Percentiles rank a stretch among this genome's conserved stretches.
phyloP scores from a whole-genome alignment of 1,284 basidiomycete species.

The Dichomitus squalens region DNA sequence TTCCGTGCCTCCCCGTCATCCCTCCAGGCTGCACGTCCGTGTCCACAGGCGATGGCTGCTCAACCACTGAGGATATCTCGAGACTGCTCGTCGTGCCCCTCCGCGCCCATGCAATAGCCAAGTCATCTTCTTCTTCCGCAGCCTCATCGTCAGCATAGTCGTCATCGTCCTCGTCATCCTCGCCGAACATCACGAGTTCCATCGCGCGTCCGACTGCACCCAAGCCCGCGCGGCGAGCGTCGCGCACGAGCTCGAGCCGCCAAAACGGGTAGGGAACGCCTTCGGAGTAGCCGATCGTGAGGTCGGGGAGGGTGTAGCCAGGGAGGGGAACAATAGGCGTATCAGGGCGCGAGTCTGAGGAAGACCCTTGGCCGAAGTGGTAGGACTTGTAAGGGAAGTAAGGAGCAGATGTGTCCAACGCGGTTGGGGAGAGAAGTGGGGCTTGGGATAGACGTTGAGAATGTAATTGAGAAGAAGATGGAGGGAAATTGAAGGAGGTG shows the following conservation, averaged over 20 bases:
- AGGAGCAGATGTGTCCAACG: not conserved
- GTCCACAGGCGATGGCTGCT: not conserved
- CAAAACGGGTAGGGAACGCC: constrained; percentile 63
- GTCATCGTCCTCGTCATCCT: constrained; percentile 25
- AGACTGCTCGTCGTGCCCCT: constrained; percentile 11
- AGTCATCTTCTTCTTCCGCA: not conserved
- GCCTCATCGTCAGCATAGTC: constrained; percentile 5
- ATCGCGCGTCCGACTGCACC: constrained; percentile 55
- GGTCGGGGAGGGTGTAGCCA: not conserved
- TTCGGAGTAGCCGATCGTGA: not conserved
- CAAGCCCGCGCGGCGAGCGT: constrained; percentile 56
- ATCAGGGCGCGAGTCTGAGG: not conserved
- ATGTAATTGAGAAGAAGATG: not conserved
- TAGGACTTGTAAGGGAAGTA: not conserved
- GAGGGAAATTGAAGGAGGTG: not conserved
- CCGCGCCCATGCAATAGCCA: constrained; percentile 19
- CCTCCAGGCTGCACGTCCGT: not conserved
- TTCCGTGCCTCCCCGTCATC: constrained; percentile 3
- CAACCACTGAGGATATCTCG: constrained; percentile 2
- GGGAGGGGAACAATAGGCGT: not conserved
- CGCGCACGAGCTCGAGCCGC: constrained; percentile 49
- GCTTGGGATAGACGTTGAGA: not conserved
- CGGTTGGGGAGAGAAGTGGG: not conserved
- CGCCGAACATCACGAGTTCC: constrained; percentile 46
- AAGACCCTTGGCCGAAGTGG: not conserved